Conservation (phyloP, 345 rosid species). For the Syzygium grande region DNA sequence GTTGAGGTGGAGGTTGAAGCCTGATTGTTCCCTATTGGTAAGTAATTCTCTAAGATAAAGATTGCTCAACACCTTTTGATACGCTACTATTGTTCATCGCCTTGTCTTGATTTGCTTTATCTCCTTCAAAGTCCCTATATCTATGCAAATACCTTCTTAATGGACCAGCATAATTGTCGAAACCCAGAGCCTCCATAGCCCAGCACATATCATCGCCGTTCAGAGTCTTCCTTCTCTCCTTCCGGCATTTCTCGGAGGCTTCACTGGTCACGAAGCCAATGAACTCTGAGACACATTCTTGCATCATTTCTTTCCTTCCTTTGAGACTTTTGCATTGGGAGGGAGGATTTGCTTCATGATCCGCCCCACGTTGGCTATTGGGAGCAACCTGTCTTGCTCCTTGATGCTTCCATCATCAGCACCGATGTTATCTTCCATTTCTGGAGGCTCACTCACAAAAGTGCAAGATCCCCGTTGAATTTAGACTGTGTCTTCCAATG, state of each 20-base stretch:
- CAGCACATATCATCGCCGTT: slow-evolving; percentile 71
- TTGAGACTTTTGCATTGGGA: slow-evolving; percentile 60
- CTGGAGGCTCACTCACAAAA: neutral
- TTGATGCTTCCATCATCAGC: neutral
- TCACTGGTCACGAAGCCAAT: slow-evolving; percentile 65
- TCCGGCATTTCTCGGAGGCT: slow-evolving; percentile 67
- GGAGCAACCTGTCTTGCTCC: slow-evolving; percentile 45
- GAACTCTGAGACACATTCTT: slow-evolving; percentile 76
- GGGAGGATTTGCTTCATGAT: slow-evolving; percentile 70
- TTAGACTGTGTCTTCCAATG: neutral
- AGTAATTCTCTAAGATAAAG: neutral
- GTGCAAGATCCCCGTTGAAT: neutral
- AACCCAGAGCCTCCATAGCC: slow-evolving; percentile 60
- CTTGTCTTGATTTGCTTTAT: slow-evolving; percentile 3
- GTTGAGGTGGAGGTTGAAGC: neutral
- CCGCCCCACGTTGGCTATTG: slow-evolving; percentile 68
- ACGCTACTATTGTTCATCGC: neutral
- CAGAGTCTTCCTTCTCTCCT: slow-evolving; percentile 66
- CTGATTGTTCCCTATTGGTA: neutral
- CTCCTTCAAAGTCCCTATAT: slow-evolving; percentile 48
- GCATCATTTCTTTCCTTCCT: slow-evolving; percentile 65
- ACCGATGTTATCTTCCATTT: neutral
- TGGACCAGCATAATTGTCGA: slow-evolving; percentile 54
- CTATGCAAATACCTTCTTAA: slow-evolving; percentile 42
- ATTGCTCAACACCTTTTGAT: neutral